Evolutionary conservation across 805 yeast genomes (phyloP), one percentile per base, ranked within the genome.

Genomic region (Candida silvicultrix): DNA sequence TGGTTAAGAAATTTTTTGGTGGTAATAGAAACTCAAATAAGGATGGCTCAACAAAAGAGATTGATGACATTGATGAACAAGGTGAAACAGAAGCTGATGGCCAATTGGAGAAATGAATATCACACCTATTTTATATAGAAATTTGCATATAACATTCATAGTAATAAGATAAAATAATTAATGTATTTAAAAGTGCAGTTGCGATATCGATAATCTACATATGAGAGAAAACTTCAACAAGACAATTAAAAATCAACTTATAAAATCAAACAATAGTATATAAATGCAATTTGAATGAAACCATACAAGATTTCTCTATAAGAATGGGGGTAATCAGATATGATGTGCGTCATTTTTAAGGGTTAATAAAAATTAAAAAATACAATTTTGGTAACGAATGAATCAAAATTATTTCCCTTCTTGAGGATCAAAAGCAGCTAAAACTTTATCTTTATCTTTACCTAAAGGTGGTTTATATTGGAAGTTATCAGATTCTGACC

Each of bases 401-500:
- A 28, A 28, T 35, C n/a, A 8, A 16, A n/a, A 5, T 35, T 35
- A 19, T 35, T 35, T 35, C 15, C 38, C 38, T 35, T 35, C 38
- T 35, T 19, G 38, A 35, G 64, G 64, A 43, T 59, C 64, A 48
- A 59, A 59, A 10, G 63, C 63, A 38, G 62, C 64, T 19, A 59
- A 48, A 7, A 58, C 51, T 47, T 59, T 59, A 39, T 59, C 64
- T 46, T 58, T 55, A 28, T 55, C 55, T 15, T 50, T 51, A 14
- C 48, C 48, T 22, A 57, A 40, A 2, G 60, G 58, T 28, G 50
- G 48, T 34, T 51, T 56, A 23, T 45, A 49, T 19, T 48, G 49
- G 32, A 45, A 50, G 2, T 59, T 60, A 49, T 81, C 85, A 39
- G 67, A 77, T 19, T 82, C 89, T 10, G 78, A 66, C 92, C 94